Evolutionary conservation across 805 yeast species (phyloP).

Genomic region (Metschnikowia drakensbergensis): DNA sequence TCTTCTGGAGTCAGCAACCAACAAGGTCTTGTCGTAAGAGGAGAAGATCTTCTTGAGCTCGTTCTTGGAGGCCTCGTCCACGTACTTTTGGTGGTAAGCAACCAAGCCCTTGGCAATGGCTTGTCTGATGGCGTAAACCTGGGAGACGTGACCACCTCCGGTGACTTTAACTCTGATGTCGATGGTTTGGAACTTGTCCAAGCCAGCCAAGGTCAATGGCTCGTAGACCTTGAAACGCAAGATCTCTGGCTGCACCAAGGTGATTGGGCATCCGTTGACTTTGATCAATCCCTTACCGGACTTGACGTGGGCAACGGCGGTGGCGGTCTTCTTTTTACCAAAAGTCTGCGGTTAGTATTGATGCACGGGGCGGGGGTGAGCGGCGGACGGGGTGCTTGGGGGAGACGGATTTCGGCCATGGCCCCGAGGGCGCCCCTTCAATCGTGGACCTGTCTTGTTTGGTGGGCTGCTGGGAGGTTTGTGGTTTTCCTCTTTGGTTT

Average conservation of each 20-base stretch:
- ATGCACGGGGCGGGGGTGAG: background rate
- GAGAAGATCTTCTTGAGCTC: slow-evolving; percentile 98
- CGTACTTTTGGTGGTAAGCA: slow-evolving; percentile 99
- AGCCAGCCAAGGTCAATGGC: slow-evolving; percentile 96
- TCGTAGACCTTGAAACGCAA: slow-evolving; percentile 99
- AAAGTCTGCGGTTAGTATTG: slow-evolving; percentile 63
- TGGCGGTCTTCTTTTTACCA: slow-evolving; percentile 99
- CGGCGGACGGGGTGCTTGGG: too few relatives aligned
- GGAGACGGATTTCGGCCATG: too few relatives aligned
- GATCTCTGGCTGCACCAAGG: slow-evolving; percentile 98
- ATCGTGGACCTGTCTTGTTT: too few relatives aligned
- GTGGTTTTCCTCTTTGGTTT: too few relatives aligned
- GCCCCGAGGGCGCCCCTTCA: too few relatives aligned
- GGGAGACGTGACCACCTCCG: slow-evolving; percentile 99
- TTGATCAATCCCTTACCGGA: slow-evolving; percentile 99
- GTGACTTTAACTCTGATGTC: slow-evolving; percentile 99
- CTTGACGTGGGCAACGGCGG: slow-evolving; percentile 99
- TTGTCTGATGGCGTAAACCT: slow-evolving; percentile 99
- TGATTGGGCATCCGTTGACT: slow-evolving; percentile 99
- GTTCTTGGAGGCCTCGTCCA: slow-evolving; percentile 99
- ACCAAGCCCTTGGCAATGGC: slow-evolving; percentile 99
- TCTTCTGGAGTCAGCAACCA: slow-evolving; percentile 99
- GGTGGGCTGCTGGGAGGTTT: too few relatives aligned
- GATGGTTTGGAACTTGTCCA: slow-evolving; percentile 96
- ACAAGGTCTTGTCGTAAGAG: slow-evolving; percentile 97